Conservation (phyloP, 108 stramenopile species). For the Halocafeteria seosinensis region DNA sequence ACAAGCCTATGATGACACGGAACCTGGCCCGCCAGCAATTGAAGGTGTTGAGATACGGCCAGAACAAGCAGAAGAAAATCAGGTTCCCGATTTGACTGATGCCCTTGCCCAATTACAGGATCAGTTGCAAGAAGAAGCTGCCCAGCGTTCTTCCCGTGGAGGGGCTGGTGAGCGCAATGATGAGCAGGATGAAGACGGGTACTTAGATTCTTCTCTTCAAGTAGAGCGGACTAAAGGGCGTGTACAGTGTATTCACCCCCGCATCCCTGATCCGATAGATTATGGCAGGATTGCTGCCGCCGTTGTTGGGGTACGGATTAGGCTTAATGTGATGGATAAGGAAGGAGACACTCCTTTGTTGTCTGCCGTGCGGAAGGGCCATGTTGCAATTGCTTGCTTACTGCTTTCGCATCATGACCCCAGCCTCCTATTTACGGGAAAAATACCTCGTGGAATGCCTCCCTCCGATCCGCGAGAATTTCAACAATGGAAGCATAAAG, state of each 20-base stretch:
- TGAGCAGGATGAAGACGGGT: too few relatives aligned
- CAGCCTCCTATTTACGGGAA: background rate
- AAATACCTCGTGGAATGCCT: background rate
- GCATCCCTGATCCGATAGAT: background rate
- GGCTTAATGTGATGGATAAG: background rate
- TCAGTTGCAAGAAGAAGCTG: too few relatives aligned
- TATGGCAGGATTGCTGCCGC: background rate
- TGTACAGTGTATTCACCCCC: constrained; percentile 1
- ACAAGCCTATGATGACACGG: too few relatives aligned
- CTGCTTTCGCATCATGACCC: constrained; percentile 1
- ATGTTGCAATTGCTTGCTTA: background rate
- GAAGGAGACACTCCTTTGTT: background rate
- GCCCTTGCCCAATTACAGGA: too few relatives aligned
- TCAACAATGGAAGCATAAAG: background rate
- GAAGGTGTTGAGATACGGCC: too few relatives aligned
- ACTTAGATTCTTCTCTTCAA: too few relatives aligned
- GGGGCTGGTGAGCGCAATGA: too few relatives aligned
- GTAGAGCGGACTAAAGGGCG: too few relatives aligned
- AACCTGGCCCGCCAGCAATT: too few relatives aligned
- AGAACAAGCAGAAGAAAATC: too few relatives aligned
- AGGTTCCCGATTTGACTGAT: too few relatives aligned
- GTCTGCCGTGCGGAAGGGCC: background rate
- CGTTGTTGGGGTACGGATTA: background rate
- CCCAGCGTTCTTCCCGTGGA: too few relatives aligned
- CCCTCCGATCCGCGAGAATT: background rate